phyloP scores from a whole-genome alignment of 2,329 filamentous ascomycete species.

The Trichoderma aggressivum region DNA sequence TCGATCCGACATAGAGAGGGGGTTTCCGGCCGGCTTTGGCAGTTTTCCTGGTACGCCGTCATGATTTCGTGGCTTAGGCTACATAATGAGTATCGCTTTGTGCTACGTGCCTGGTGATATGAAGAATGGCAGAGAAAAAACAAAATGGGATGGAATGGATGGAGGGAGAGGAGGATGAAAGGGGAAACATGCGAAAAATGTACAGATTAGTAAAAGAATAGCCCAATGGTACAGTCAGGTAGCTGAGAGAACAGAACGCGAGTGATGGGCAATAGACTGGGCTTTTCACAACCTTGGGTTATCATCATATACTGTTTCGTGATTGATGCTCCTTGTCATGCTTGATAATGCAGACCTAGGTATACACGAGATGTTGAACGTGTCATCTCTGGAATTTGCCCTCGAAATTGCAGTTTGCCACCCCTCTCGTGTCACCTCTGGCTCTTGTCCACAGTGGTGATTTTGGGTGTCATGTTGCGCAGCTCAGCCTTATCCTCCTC shows the following conservation, averaged over 20 bases:
- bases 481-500: conserved; percentile 70
- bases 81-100: conserved; percentile 34
- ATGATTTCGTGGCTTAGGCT: conserved; percentile 36
- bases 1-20: conserved; percentile 38
- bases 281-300: background rate
- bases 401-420: background rate
- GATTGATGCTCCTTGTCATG: background rate
- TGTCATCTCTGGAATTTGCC: background rate
- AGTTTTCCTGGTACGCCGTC: conserved; percentile 30
- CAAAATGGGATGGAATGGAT: conserved; percentile 3
- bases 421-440: background rate
- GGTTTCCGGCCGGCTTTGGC: conserved; percentile 27
- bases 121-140: conserved; percentile 16
- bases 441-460: conserved; percentile 54
- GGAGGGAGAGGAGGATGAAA: conserved; percentile 13
- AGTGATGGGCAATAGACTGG: background rate
- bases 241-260: background rate
- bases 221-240: background rate
- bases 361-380: background rate
- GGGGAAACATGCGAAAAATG: background rate
- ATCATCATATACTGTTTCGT: background rate
- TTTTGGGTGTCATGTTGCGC: conserved; percentile 57
- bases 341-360: background rate
- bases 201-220: conserved; percentile 6
- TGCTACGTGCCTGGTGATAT: conserved; percentile 20